A percentile compares a stretch with the other conserved stretches of the same genome.
phyloP scores from a whole-genome alignment of 345 rosid species.

The Sisymbrium irio region DNA sequence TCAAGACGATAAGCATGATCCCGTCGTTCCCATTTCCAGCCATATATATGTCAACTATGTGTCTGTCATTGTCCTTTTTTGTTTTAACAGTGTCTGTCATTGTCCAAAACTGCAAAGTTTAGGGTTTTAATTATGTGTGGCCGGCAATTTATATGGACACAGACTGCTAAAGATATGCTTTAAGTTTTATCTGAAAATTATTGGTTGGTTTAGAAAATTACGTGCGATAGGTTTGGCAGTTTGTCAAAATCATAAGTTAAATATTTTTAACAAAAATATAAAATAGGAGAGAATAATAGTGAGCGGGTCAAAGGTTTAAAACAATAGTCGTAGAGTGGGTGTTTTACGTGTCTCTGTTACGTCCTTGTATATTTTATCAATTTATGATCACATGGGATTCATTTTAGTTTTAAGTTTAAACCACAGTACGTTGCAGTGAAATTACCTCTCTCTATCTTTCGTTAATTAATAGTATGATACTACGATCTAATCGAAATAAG shows the following conservation, averaged over 20 bases:
- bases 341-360: constrained; percentile 13
- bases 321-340: neutral
- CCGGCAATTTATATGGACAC: neutral
- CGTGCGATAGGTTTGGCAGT: neutral
- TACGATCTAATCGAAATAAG: constrained; percentile 7
- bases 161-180: neutral
- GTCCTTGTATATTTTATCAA: neutral
- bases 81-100: too few species aligned
- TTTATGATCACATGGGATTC: neutral
- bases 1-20: neutral
- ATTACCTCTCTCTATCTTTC: neutral
- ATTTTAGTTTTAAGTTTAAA: neutral
- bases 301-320: constrained; percentile 9
- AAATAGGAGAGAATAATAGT: neutral
- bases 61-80: neutral
- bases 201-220: constrained; percentile 7
- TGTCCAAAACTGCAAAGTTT: neutral
- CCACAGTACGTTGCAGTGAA: constrained; percentile 21
- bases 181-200: constrained; percentile 1
- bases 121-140: neutral
- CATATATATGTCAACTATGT: neutral
- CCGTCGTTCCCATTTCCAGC: neutral
- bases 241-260: constrained; percentile 12
- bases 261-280: neutral
- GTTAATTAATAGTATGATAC: neutral